Percentiles rank a stretch among this genome's conserved stretches.
phyloP scores from a whole-genome alignment of 1,139 yeast species.

The Debaryomyces singareniensis region DNA sequence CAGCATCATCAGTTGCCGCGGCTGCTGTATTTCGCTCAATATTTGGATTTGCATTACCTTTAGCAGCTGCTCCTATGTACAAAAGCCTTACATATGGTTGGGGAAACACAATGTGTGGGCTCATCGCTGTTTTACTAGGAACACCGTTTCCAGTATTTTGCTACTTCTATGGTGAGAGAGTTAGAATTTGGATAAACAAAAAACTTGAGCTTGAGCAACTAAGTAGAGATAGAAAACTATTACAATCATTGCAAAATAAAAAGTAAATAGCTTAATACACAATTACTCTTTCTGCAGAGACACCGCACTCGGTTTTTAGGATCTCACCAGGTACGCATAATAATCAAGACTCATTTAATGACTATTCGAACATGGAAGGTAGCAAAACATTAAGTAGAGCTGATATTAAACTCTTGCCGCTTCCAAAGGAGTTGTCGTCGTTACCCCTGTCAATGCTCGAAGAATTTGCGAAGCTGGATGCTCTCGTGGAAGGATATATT shows the following conservation, averaged over 20 bases:
- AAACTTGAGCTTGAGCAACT: conserved; percentile 35
- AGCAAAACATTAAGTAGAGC: conserved; percentile 7
- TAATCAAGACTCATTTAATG: no score
- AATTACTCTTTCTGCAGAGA: no score
- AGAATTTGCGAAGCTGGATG: conserved; percentile 22
- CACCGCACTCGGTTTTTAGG: no score
- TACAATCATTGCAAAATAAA: conserved; percentile 11
- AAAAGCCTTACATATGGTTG: conserved; percentile 35
- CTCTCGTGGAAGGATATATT: conserved; percentile 27
- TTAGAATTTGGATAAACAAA: conserved; percentile 52
- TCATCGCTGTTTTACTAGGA: conserved; percentile 39
- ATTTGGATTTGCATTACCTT: conserved; percentile 39
- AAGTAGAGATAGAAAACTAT: conserved; percentile 28
- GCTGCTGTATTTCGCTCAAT: conserved; percentile 41
- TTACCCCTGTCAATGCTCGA: conserved; percentile 23
- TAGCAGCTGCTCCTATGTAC: conserved; percentile 37
- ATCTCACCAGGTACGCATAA: no score
- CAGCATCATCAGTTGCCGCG: conserved; percentile 42
- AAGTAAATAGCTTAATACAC: conserved; percentile 43
- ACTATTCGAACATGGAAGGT: background rate
- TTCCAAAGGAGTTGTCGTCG: conserved; percentile 21
- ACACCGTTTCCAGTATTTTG: conserved; percentile 60
- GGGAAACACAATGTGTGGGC: conserved; percentile 42
- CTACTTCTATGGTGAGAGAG: conserved; percentile 46
- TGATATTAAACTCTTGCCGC: conserved; percentile 19